Evolutionary conservation across 192 early-diverging fungal genomes (phyloP), one percentile per base, ranked within the genome.

Genomic region (Spizellomyces punctatus): DNA sequence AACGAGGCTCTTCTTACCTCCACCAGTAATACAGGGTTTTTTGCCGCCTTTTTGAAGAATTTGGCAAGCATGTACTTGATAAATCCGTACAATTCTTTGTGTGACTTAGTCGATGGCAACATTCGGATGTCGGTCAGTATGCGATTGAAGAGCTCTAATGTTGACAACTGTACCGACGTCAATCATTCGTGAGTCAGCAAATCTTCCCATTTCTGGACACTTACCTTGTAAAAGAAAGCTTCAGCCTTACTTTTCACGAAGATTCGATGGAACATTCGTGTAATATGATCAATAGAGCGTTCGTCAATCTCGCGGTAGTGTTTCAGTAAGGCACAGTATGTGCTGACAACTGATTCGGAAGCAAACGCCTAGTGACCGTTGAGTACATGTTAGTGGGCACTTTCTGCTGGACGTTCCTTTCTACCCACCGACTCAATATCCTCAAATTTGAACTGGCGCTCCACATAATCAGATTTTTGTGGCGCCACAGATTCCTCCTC

Each of bases 251-350:
- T 77, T 54, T 86, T 89, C 16, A 92, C 84, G 63, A 87, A 89
- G 2, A 92, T 80, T 6, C 91, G 84, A 71, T 92, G 88, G 49
- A 92, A 83, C 71, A 92, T 78, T 8, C 75, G 76, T 7, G 87
- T 86, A 5, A 85, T 80, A 36, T 76, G 80, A 58, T 83, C 81
- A n/a, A 92, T 55, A 49, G 78, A 76, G 19, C 79, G 65, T 4
- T 79, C 75, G 12, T 85, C 74, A n/a, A 92, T 57, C 4, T 76
- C 72, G 4, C 61, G 66, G 67, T 83, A 92, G 46, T 85, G 69
- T 65, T 86, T 78, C 16, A 92, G 75, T 19, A 88, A 78, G 1
- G 72, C 41, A 63, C 79, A 86, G 64, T 90, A 91, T 17, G 84
- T 85, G 4, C 46, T 22, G 5, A 92, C 68, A 0, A 87, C 78